Evolutionary conservation across 768 basidiomycete genomes (phyloP).

Genomic region (Crepidotus variabilis): DNA sequence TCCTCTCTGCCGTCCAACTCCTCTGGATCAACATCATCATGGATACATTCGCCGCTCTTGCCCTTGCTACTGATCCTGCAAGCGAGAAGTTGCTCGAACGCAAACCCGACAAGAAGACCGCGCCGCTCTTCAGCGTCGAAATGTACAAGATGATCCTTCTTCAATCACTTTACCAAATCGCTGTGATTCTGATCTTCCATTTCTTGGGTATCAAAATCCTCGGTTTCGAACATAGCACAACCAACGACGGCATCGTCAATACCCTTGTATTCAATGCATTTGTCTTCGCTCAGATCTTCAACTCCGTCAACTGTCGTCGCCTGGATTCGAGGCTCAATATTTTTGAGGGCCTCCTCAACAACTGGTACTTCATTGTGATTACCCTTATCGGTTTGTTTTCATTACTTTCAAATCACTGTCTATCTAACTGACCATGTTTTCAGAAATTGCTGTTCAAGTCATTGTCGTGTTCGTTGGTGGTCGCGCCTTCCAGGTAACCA

Average conservation of each 20-base stretch:
- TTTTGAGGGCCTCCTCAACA: slow-evolving; percentile 75
- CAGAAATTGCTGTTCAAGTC: slow-evolving; percentile 85
- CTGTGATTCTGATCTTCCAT: slow-evolving; percentile 83
- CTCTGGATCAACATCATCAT: slow-evolving; percentile 99
- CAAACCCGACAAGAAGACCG: slow-evolving; percentile 85
- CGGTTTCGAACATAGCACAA: slow-evolving; percentile 37
- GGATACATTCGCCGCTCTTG: slow-evolving; percentile 98
- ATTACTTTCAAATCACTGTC: slow-evolving; percentile 1
- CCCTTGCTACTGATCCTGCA: slow-evolving; percentile 95
- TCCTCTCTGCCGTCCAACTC: slow-evolving; percentile 93
- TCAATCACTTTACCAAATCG: slow-evolving; percentile 86
- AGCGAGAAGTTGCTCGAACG: slow-evolving; percentile 76
- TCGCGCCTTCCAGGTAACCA: slow-evolving; percentile 85
- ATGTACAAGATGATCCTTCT: slow-evolving; percentile 97
- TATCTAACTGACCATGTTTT: slow-evolving; percentile 5
- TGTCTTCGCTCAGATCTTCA: slow-evolving; percentile 97
- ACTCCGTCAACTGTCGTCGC: slow-evolving; percentile 87
- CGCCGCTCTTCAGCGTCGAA: slow-evolving; percentile 85
- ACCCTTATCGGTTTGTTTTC: slow-evolving; percentile 71
- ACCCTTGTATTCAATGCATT: slow-evolving; percentile 98
- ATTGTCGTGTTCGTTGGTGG: slow-evolving; percentile 90
- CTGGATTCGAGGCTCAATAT: slow-evolving; percentile 86
- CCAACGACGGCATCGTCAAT: slow-evolving; percentile 51
- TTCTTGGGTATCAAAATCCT: slow-evolving; percentile 78
- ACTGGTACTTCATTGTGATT: slow-evolving; percentile 82